Evolutionary conservation across 345 rosid genomes (phyloP).

Genomic region (Passiflora organensis): DNA sequence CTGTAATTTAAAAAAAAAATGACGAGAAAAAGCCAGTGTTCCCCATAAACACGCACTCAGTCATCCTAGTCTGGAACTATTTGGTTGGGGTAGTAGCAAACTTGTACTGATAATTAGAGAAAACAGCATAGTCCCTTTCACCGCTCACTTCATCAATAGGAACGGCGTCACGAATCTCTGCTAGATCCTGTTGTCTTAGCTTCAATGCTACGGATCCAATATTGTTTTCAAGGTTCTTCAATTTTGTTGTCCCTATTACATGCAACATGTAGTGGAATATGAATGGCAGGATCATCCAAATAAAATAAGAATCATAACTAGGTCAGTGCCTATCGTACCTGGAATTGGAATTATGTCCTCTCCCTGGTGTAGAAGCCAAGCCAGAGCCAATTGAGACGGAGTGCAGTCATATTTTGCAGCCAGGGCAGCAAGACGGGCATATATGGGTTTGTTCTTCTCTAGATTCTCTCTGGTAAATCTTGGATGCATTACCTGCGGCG

Average conservation of each 20-base stretch:
- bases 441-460: conserved; percentile 40
- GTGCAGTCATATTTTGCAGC: conserved; percentile 33
- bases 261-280: not conserved
- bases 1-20: too few relatives aligned
- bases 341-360: conserved; percentile 47
- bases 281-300: not conserved
- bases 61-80: not conserved
- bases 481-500: conserved; percentile 29
- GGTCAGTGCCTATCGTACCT: conserved; percentile 12
- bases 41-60: too few relatives aligned
- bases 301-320: not conserved
- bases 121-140: not conserved
- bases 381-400: conserved; percentile 43
- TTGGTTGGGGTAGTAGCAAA: conserved; percentile 19
- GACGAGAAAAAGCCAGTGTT: too few relatives aligned
- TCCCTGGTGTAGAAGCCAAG: conserved; percentile 47
- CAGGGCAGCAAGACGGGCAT: conserved; percentile 17
- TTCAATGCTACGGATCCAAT: conserved; percentile 17
- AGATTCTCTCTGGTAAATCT: conserved; percentile 36
- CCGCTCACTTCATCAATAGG: conserved; percentile 17
- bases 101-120: conserved; percentile 6
- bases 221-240: conserved; percentile 21
- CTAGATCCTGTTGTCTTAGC: conserved; percentile 17
- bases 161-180: conserved; percentile 16
- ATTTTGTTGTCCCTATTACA: conserved; percentile 22